Conservation (phyloP, 306 rosid genomes). For the Gynostemma pentaphyllum region DNA sequence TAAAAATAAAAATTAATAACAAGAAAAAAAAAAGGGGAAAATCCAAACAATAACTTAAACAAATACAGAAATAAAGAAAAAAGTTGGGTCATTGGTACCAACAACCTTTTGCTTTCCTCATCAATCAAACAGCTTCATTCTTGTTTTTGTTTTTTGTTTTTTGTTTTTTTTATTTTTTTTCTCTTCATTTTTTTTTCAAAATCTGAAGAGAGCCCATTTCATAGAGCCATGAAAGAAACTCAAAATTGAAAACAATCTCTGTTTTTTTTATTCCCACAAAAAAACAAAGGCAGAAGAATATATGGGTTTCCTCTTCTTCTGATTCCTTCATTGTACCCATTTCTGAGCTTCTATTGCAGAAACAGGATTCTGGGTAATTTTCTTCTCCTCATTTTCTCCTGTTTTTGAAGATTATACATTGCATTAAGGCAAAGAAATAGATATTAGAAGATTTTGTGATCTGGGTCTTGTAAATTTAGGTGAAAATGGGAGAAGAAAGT, state of each 20-base stretch:
- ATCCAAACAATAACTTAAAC: neutral
- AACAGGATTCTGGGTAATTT: constrained; percentile 24
- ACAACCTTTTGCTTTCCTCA: constrained; percentile 37
- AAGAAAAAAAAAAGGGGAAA: neutral
- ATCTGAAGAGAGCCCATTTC: constrained; percentile 26
- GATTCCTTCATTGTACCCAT: constrained; percentile 16
- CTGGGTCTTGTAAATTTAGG: constrained; percentile 23
- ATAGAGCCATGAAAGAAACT: constrained; percentile 10
- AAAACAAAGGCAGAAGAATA: constrained; percentile 21
- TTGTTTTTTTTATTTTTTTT: neutral
- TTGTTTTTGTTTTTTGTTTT: neutral
- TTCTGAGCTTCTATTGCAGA: constrained; percentile 14
- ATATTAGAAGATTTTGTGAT: neutral
- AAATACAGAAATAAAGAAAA: constrained; percentile 23
- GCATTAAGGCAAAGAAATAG: neutral
- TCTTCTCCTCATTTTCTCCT: constrained; percentile 5
- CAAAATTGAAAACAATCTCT: constrained; percentile 2
- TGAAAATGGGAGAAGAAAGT: constrained; percentile 6
- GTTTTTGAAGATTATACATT: constrained; percentile 10
- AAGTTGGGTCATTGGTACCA: constrained; percentile 26
- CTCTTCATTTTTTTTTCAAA: constrained; percentile 14
- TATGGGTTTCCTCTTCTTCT: constrained; percentile 11
- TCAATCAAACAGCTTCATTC: constrained; percentile 28
- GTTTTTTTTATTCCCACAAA: neutral
- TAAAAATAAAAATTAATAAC: neutral